Evolutionary conservation across 768 basidiomycete genomes (phyloP).

Genomic region (Inosperma sp.): DNA sequence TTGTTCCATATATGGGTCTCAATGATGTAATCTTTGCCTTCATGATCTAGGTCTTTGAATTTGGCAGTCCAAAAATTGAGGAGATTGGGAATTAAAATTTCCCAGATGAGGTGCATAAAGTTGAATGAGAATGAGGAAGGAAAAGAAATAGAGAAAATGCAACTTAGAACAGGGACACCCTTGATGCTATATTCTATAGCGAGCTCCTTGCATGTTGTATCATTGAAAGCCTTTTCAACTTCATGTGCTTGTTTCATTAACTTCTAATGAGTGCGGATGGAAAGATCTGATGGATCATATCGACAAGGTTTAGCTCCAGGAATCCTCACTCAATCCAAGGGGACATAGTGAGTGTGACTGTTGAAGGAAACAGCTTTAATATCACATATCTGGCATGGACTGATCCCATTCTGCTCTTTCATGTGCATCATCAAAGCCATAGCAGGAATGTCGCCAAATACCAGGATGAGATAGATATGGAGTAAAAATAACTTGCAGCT

Average conservation of each 20-base stretch:
- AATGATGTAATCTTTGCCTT: conserved; percentile 27
- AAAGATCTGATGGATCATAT: conserved; percentile 31
- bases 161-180: conserved; percentile 25
- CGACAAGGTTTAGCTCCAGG: neutral
- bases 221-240: conserved; percentile 23
- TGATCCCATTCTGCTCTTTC: conserved; percentile 41
- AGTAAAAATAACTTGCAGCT: conserved; percentile 9
- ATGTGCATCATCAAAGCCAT: conserved; percentile 25
- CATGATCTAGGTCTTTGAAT: conserved; percentile 36
- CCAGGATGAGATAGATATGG: conserved; percentile 16
- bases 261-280: conserved; percentile 29
- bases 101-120: conserved; percentile 45
- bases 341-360: conserved; percentile 27
- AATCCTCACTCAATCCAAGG: conserved; percentile 16
- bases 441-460: conserved; percentile 23
- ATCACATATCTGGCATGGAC: conserved; percentile 33
- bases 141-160: conserved; percentile 30
- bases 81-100: conserved; percentile 32
- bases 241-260: conserved; percentile 22
- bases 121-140: conserved; percentile 40
- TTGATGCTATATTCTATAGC: conserved; percentile 30
- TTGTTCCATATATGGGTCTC: conserved; percentile 32
- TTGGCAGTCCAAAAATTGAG: conserved; percentile 36
- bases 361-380: conserved; percentile 25
- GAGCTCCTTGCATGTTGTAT: conserved; percentile 16